Evolutionary conservation across 805 yeast genomes (phyloP), one percentile per base, ranked within the genome.

Genomic region (Tetrapisispora pingtungensis): DNA sequence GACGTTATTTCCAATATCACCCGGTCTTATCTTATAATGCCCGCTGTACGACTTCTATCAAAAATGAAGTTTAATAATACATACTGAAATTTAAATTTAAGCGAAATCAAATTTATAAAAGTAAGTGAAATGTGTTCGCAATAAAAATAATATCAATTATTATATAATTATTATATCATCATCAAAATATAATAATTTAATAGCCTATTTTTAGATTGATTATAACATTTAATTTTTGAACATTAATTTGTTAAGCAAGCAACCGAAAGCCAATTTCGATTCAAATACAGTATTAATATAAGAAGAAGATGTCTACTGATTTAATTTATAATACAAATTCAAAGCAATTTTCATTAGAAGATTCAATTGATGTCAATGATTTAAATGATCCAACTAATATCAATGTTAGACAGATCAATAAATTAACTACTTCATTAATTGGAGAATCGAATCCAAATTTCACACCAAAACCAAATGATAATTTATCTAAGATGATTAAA

Each of bases 401-500:
- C 24, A 62, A 64, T 36, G 48, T 64, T 15, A 47, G 42, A 1
- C 70, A 67, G 48, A 57, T 68, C 30, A 69, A 68, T 49, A 54
- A 59, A 43, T 46, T 68, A 33, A 54, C 66, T 4, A 53, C 56
- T 30, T 61, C 65, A 18, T 47, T 69, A 12, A 55, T 63, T n/a
- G 46, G 56, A 10, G 61, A 60, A 42, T 56, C 59, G 3, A 53
- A 81, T 72, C 89, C 60, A 57, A 81, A 46, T 64, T 70, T 54
- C 72, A 80, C 65, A 56, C 72, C 56, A 70, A 76, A 74, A 68
- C 80, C 68, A 65, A 74, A 62, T 71, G 75, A 55, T 48, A 74
- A 60, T 52, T 46, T 77, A n/a, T 70, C 74, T 46, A 70, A 53
- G 12, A 42, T 80, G 76, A 71, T 81, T 47, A 78, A 74, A 52